phyloP scores from a whole-genome alignment of 345 rosid genomes.

The Carallia brachiata region DNA sequence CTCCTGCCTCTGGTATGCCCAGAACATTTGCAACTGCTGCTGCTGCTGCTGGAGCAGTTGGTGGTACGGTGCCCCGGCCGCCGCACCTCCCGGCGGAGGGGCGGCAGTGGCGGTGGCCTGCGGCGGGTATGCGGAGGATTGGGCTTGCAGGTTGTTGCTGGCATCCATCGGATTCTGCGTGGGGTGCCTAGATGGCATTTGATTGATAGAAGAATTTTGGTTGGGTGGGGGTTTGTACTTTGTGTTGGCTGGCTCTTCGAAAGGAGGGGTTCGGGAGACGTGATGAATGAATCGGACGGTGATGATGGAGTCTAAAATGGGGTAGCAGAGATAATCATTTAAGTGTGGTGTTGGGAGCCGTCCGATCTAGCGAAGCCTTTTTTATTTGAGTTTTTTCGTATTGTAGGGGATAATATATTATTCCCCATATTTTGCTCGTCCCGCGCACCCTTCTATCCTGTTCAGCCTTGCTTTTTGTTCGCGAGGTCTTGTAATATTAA shows the following conservation, averaged over 20 bases:
- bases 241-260: too few relatives aligned
- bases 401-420: neutral
- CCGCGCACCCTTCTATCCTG: neutral
- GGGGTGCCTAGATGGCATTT: neutral
- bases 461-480: neutral
- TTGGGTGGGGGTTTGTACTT: too few relatives aligned
- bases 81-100: slow-evolving; percentile 23
- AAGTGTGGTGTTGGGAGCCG: neutral
- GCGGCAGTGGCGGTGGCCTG: slow-evolving; percentile 30
- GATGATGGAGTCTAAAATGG: slow-evolving; percentile 16
- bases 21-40: slow-evolving; percentile 87
- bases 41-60: slow-evolving; percentile 91
- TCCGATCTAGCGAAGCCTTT: slow-evolving; percentile 10
- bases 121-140: slow-evolving; percentile 59
- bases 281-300: slow-evolving; percentile 7
- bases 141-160: slow-evolving; percentile 38
- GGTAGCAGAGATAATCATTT: neutral
- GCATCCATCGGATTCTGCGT: slow-evolving; percentile 18
- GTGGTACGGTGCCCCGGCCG: slow-evolving; percentile 52
- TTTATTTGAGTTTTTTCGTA: neutral
- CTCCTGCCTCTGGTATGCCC: slow-evolving; percentile 86
- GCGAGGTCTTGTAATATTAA: too few relatives aligned
- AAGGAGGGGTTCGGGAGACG: neutral
- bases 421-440: neutral
- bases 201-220: neutral